These are phyloP conservation scores for Aspergillus coremiiformis DNA, from an alignment of 495 filamentous ascomycete species.

Conservation along the genomic window DNA sequence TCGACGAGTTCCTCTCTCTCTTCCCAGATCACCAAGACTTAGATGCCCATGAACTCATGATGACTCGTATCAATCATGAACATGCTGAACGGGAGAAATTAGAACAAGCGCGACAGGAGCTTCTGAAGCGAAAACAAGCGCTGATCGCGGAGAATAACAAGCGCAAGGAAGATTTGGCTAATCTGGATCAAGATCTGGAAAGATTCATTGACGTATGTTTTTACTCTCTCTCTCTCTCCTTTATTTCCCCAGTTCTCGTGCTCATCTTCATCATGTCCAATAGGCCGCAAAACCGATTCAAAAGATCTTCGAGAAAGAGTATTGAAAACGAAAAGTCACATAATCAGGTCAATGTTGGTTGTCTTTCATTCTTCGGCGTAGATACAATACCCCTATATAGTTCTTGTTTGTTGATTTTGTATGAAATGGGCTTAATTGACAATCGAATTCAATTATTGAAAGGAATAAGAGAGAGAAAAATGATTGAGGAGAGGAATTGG, in stretches of 20 bases:
- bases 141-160: slow-evolving; percentile 93
- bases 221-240: background rate
- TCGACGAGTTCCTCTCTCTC: slow-evolving; percentile 72
- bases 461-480: no score
- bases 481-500: no score
- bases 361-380: slow-evolving; percentile 13
- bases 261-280: slow-evolving; percentile 1
- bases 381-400: slow-evolving; percentile 28
- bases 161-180: slow-evolving; percentile 84
- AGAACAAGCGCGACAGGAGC: slow-evolving; percentile 76
- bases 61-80: slow-evolving; percentile 89
- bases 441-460: no score
- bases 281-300: slow-evolving; percentile 81
- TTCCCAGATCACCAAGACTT: slow-evolving; percentile 65
- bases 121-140: slow-evolving; percentile 84
- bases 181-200: slow-evolving; percentile 80
- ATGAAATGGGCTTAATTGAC: background rate
- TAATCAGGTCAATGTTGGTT: no score
- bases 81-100: slow-evolving; percentile 75
- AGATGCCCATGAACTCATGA: slow-evolving; percentile 74
- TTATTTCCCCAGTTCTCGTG: background rate
- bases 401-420: background rate
- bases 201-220: slow-evolving; percentile 67
- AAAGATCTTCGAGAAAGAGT: slow-evolving; percentile 72
- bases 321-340: slow-evolving; percentile 26